Evolutionary conservation across 805 yeast species (phyloP), one percentile per base, ranked within the genome.

Genomic region (Metschnikowia noctiluminum): DNA sequence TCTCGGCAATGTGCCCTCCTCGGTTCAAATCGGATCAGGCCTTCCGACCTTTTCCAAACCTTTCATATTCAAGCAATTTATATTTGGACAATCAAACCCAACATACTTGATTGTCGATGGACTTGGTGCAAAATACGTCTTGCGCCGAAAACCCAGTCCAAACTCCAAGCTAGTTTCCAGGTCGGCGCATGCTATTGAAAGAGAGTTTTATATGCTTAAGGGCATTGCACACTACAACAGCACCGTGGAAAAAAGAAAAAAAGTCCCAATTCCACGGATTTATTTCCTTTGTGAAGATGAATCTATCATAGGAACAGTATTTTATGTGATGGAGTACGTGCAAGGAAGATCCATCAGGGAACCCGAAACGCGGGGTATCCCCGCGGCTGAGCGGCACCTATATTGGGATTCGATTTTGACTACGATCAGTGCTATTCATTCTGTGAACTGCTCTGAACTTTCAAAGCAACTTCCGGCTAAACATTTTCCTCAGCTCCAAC

Each of bases 71-170:
- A 65, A 73, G 50, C 87, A 82, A 62, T 82, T 82, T 64, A 72
- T 72, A 28, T 80, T 77, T 60, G 87, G 87, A 13, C 87, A 82
- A 60, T 77, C 83, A 1, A 82, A 82, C 58, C 87, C 87, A 11
- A 80, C 85, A 1, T 82, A 80, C 58, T 70, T 78, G 28, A 46
- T 81, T 27, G 63, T 59, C 2, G 83, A 79, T 52, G 59, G 68
- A 2, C 71, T 71, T 0, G 58, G 54, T 7, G 63, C 59, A 28
- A 64, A 69, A 37, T 74, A 70, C 46, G 86, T 81, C 2, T 67
- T 82, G 43, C 66, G 87, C 48, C 69, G 81, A 53, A 82, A 82
- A 57, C 87, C 87, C 0, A 70, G 76, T 7, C 62, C 77, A 2
- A 78, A 77, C 53, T 68, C 68, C 34, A 68, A 75, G 48, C 65